Evolutionary conservation across 371 early-diverging fungal species (phyloP).

Genomic region (Rhizopus microsporus): DNA sequence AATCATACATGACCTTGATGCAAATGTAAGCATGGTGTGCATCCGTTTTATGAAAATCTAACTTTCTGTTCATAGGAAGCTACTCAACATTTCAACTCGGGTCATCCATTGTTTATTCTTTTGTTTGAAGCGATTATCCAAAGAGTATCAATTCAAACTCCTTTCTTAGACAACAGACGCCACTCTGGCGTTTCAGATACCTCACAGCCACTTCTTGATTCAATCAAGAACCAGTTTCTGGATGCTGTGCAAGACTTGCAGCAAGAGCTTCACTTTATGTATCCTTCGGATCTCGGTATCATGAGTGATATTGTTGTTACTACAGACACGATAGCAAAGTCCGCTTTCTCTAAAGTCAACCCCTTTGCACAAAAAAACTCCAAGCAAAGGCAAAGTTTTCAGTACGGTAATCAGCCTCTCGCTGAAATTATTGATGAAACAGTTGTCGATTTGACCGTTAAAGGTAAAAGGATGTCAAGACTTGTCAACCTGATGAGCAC

Average conservation of each 20-base stretch:
- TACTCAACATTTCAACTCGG: slow-evolving; percentile 12
- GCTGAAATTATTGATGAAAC: background rate
- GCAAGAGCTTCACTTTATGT: slow-evolving; percentile 26
- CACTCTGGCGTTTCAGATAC: slow-evolving; percentile 12
- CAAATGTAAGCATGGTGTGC: slow-evolving; percentile 12
- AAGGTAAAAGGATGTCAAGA: too few species aligned
- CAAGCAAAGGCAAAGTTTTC: background rate
- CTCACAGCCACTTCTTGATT: slow-evolving; percentile 11
- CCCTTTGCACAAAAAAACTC: slow-evolving; percentile 2
- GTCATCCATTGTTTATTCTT: slow-evolving; percentile 35
- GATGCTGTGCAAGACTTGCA: slow-evolving; percentile 29
- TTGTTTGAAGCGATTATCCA: slow-evolving; percentile 24
- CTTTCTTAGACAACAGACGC: slow-evolving; percentile 4
- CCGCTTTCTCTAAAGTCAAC: background rate
- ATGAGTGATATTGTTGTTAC: slow-evolving; percentile 38
- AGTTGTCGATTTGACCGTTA: too few species aligned
- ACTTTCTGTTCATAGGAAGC: slow-evolving; percentile 6
- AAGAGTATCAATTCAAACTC: slow-evolving; percentile 8
- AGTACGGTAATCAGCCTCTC: background rate
- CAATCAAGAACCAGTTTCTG: slow-evolving; percentile 22
- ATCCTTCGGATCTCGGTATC: slow-evolving; percentile 33
- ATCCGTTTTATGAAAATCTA: background rate
- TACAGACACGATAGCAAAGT: slow-evolving; percentile 28
- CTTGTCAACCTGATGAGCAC: background rate
- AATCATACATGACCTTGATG: slow-evolving; percentile 24